Conservation (phyloP, 2,329 filamentous ascomycete genomes). For the Fusarium sp. region DNA sequence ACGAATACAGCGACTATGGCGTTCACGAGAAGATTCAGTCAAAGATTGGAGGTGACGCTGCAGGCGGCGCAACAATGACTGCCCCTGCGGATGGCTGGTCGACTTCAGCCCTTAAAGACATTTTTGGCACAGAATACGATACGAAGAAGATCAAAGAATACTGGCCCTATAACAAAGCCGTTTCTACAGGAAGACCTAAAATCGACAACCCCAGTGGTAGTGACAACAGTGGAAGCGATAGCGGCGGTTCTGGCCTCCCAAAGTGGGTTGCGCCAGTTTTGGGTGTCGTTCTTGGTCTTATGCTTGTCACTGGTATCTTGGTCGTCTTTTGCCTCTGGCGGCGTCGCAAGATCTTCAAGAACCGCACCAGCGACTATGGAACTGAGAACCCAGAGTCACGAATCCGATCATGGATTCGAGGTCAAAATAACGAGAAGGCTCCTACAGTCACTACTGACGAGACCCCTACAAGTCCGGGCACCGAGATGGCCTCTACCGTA, state of each 20-base stretch:
- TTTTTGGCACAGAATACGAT: slow-evolving; percentile 69
- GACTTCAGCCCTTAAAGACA: slow-evolving; percentile 57
- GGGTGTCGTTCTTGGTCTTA: slow-evolving; percentile 69
- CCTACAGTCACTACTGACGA: slow-evolving; percentile 60
- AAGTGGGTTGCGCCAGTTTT: slow-evolving; percentile 71
- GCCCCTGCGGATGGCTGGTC: slow-evolving; percentile 71
- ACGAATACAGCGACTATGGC: slow-evolving; percentile 71
- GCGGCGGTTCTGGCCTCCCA: slow-evolving; percentile 58
- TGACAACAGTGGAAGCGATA: slow-evolving; percentile 34
- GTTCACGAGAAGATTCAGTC: slow-evolving; percentile 73
- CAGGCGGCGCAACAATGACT: slow-evolving; percentile 77
- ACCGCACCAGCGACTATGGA: slow-evolving; percentile 52
- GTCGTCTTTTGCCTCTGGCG: slow-evolving; percentile 66
- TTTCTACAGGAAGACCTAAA: slow-evolving; percentile 35
- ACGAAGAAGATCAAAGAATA: slow-evolving; percentile 67
- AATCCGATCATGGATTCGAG: slow-evolving; percentile 65
- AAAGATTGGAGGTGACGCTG: slow-evolving; percentile 74
- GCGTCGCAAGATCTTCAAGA: slow-evolving; percentile 58
- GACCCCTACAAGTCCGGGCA: slow-evolving; percentile 54
- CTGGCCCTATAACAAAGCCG: slow-evolving; percentile 67
- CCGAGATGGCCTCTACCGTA: slow-evolving; percentile 51
- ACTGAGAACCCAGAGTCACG: slow-evolving; percentile 61
- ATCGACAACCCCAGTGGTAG: slow-evolving; percentile 25
- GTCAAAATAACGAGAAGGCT: slow-evolving; percentile 58
- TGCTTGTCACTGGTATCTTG: slow-evolving; percentile 64